A percentile compares a stretch with the other conserved stretches of the same genome.
Evolutionary conservation across 2,329 filamentous ascomycete species (phyloP).

Genomic region (Fusarium proliferatum): DNA sequence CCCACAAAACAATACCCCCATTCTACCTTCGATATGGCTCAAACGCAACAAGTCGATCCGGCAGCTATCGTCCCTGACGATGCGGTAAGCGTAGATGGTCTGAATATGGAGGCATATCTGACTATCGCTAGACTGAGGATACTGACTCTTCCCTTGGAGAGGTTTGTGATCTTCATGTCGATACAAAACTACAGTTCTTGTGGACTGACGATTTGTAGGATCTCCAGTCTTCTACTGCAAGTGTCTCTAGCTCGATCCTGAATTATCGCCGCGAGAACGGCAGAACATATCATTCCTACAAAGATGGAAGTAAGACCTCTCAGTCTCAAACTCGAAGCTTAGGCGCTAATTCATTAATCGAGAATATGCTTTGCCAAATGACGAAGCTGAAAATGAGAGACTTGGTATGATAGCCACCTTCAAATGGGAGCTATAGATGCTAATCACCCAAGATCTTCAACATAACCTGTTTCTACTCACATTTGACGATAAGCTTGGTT

Average conservation of each 20-base stretch:
- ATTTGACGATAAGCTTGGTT: constrained; percentile 22
- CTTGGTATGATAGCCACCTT: neutral
- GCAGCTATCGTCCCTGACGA: neutral
- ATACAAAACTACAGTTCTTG: neutral
- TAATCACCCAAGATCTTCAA: constrained; percentile 15
- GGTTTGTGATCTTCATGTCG: neutral
- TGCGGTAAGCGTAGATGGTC: neutral
- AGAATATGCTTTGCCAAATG: constrained; percentile 38
- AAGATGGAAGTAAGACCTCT: constrained; percentile 4
- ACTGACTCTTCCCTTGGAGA: constrained; percentile 13
- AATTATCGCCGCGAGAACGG: constrained; percentile 19
- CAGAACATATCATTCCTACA: constrained; percentile 19
- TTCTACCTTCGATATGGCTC: neutral
- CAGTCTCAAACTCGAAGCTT: fast-evolving
- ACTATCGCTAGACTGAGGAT: neutral
- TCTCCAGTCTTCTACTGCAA: neutral
- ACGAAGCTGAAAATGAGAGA: constrained; percentile 30
- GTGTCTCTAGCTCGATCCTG: constrained; percentile 9
- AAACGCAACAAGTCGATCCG: neutral
- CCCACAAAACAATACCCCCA: no score
- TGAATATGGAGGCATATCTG: neutral
- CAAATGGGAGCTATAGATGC: no score
- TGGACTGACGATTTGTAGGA: neutral
- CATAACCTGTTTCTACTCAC: constrained; percentile 33
- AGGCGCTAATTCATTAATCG: fast-evolving